phyloP scores from a whole-genome alignment of 768 basidiomycete species.

The Calvatia gigantea region DNA sequence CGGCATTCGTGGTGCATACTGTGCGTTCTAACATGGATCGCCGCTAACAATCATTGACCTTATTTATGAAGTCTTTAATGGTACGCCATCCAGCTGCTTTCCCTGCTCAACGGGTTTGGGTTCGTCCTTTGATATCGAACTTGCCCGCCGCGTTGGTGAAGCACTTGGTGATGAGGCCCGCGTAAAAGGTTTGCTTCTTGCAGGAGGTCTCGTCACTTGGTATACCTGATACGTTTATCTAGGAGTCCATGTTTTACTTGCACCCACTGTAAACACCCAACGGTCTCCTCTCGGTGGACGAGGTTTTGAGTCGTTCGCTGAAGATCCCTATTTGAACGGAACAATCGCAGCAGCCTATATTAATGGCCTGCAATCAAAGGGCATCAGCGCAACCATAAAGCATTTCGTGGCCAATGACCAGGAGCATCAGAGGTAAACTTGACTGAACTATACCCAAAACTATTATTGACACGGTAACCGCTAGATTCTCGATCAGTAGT shows the following conservation, averaged over 20 bases:
- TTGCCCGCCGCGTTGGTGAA: constrained; percentile 42
- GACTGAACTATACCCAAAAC: background rate
- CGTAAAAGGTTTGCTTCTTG: constrained; percentile 36
- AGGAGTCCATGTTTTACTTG: constrained; percentile 50
- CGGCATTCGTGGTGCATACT: constrained; percentile 44
- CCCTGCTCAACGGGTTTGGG: constrained; percentile 55
- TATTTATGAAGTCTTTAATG: constrained; percentile 43
- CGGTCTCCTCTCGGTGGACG: constrained; percentile 55
- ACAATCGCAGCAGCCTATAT: constrained; percentile 59
- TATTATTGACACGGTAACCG: background rate
- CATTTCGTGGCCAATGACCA: constrained; percentile 65
- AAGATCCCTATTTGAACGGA: constrained; percentile 56
- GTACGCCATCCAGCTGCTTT: constrained; percentile 53
- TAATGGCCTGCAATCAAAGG: constrained; percentile 55
- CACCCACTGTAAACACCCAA: constrained; percentile 63
- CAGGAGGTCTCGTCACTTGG: background rate
- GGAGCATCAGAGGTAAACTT: constrained; percentile 45
- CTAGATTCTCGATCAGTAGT: constrained; percentile 45
- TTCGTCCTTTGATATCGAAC: constrained; percentile 51
- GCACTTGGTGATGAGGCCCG: constrained; percentile 52
- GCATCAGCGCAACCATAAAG: constrained; percentile 61
- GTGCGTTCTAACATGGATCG: constrained; percentile 34
- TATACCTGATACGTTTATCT: background rate
- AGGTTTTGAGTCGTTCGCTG: constrained; percentile 61
- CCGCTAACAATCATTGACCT: constrained; percentile 34